Conservation (phyloP, 495 filamentous ascomycete species). For the Lophium mytilinum region DNA sequence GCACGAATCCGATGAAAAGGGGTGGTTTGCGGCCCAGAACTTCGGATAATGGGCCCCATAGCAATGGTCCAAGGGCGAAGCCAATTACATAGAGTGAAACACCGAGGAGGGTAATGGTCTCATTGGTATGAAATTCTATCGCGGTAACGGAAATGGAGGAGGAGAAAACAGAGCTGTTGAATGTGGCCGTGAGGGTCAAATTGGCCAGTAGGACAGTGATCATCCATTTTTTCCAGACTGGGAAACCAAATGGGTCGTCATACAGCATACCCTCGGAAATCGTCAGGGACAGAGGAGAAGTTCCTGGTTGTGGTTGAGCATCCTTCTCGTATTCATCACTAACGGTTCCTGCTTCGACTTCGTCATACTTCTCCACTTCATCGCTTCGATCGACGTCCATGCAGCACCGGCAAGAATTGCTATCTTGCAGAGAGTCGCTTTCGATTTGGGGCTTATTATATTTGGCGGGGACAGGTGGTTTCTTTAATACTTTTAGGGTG, state of each 20-base stretch:
- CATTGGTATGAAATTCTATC: slow-evolving; percentile 39
- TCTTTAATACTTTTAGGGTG: too few species aligned
- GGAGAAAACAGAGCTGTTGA: slow-evolving; percentile 50
- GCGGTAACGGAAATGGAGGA: slow-evolving; percentile 41
- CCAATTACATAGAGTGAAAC: slow-evolving; percentile 46
- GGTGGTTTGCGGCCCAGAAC: slow-evolving; percentile 49
- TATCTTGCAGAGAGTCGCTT: too few species aligned
- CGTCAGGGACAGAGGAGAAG: too few species aligned
- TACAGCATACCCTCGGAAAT: too few species aligned
- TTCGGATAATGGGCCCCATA: slow-evolving; percentile 52
- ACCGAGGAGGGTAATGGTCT: slow-evolving; percentile 45
- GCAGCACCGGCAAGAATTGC: too few species aligned
- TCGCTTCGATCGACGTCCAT: too few species aligned
- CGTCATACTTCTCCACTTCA: too few species aligned
- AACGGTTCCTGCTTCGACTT: too few species aligned
- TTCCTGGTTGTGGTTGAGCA: too few species aligned
- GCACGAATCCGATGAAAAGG: slow-evolving; percentile 46
- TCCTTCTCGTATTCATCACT: too few species aligned
- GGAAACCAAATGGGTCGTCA: slow-evolving; percentile 4
- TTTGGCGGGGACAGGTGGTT: too few species aligned
- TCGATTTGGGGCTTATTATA: too few species aligned
- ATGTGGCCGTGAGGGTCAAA: slow-evolving; percentile 55
- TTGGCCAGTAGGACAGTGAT: slow-evolving; percentile 35
- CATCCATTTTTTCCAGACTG: slow-evolving; percentile 10
- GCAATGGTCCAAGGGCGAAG: slow-evolving; percentile 41